Conservation (phyloP, 176 grass and related monocot species). For the Rhynchospora tenuis region DNA sequence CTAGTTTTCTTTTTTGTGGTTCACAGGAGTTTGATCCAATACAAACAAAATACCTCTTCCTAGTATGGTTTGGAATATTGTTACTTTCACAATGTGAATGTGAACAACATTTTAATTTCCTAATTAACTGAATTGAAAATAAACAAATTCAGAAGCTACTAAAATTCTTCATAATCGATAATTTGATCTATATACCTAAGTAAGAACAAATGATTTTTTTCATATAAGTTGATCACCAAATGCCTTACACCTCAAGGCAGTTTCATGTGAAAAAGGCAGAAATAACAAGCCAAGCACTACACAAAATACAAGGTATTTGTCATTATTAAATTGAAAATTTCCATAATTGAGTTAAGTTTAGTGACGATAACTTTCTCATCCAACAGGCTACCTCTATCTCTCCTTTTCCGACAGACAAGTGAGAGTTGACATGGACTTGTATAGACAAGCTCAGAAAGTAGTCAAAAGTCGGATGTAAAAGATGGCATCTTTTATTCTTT, state of each 20-base stretch:
- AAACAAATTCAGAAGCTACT: not conserved
- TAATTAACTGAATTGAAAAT: not conserved
- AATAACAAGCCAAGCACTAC: not conserved
- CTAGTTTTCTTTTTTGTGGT: not conserved
- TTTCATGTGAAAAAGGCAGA: not conserved
- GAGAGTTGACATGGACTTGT: conserved; percentile 17
- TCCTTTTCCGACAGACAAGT: conserved; percentile 4
- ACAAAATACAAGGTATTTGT: not conserved
- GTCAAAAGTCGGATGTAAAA: not conserved
- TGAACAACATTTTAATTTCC: not conserved
- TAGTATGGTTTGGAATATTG: not conserved
- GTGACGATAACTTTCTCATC: not conserved
- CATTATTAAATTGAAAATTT: not conserved
- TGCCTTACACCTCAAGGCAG: not conserved
- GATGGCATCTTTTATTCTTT: not conserved
- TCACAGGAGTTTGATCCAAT: not conserved
- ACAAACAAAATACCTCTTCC: not conserved
- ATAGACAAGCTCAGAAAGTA: conserved; percentile 16
- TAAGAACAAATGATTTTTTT: not conserved
- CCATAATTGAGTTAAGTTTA: not conserved
- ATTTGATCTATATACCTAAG: not conserved
- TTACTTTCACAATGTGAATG: not conserved
- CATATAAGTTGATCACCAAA: not conserved
- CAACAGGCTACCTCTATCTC: not conserved
- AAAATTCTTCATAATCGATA: not conserved